Conservation (phyloP, 495 filamentous ascomycete species). For the Aspergillus carlsbadensis region DNA sequence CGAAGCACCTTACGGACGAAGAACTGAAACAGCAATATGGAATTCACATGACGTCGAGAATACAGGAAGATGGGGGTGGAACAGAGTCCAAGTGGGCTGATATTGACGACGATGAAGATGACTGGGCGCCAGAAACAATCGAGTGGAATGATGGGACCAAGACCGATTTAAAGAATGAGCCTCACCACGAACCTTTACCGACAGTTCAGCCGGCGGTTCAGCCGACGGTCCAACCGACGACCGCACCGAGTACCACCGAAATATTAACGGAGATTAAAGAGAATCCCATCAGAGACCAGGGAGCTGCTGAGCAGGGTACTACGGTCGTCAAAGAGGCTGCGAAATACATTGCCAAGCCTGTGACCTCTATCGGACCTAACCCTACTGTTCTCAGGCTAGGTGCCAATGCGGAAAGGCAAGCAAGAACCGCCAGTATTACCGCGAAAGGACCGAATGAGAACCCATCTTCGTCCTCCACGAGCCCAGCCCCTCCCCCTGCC, state of each 20-base stretch:
- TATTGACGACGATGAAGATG: conserved; percentile 97
- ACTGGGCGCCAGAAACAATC: conserved; percentile 95
- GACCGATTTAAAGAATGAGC: conserved; percentile 57
- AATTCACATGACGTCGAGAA: conserved; percentile 90
- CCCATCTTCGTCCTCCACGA: conserved; percentile 75
- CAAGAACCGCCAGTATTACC: conserved; percentile 56
- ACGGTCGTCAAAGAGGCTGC: conserved; percentile 26
- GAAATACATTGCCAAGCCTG: conserved; percentile 43
- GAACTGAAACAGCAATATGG: conserved; percentile 94
- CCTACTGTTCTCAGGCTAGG: conserved; percentile 54
- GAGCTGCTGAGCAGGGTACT: conserved; percentile 25
- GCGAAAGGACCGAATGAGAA: conserved; percentile 71
- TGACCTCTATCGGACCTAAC: conserved; percentile 51
- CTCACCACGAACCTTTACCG: conserved; percentile 45
- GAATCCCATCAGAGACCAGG: conserved; percentile 23
- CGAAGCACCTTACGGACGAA: conserved; percentile 95
- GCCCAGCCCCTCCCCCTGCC: conserved; percentile 67
- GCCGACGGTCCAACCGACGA: conserved; percentile 24
- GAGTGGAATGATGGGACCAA: conserved; percentile 98
- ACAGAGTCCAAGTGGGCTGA: conserved; percentile 96
- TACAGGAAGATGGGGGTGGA: conserved; percentile 77
- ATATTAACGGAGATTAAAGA: not conserved
- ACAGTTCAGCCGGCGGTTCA: conserved; percentile 24
- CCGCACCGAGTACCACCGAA: not conserved
- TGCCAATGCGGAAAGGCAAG: conserved; percentile 49